Evolutionary conservation across 441 rosid species (phyloP), one percentile per base, ranked within the genome.

Genomic region (Macaranga tanarius): DNA sequence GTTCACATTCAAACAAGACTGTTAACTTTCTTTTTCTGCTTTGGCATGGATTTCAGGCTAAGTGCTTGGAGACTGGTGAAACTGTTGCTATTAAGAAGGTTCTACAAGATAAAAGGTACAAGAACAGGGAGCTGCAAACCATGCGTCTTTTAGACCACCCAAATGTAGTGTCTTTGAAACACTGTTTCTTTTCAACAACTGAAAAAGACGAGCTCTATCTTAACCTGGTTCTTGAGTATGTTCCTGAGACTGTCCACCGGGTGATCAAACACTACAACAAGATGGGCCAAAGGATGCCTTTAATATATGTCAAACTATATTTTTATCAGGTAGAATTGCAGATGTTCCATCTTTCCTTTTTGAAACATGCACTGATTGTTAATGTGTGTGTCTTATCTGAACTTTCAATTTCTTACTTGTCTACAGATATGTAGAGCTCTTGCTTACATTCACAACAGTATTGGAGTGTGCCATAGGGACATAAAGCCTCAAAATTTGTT

Each of bases 121-220:
- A 90, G 84, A 88, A 90, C 72, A 73, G 95, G 65, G 95, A 90
- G 83, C 75, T 90, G 73, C 92, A 90, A 77, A 90, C 90, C 20
- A 88, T 90, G 89, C 89, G 92, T 47, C 85, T 90, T 65, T 77
- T 90, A 52, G 92, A 90, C 73, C 95, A 90, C 75, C 95, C 95
- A 2, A 88, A 90, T 65, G 84, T 85, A 20, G 90, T 90, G 34
- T 78, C 93, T 22, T 83, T 94, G 65, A 94, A 89, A 80, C 97
- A 94, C 71, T 94, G 97, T 70, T 94, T 94, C 83, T 88, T 87
- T 73, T 89, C 94, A 2, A 90, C 92, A 16, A 90, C 89, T 13
- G 89, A 84, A 68, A 90, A 90, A 59, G 87, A 90, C 44, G 95
- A 88, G 73, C 89, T 90, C 59, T 90, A 86, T 78, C 88, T 90